Conservation (phyloP, 768 basidiomycete species). For the Hebeloma cylindrosporum region DNA sequence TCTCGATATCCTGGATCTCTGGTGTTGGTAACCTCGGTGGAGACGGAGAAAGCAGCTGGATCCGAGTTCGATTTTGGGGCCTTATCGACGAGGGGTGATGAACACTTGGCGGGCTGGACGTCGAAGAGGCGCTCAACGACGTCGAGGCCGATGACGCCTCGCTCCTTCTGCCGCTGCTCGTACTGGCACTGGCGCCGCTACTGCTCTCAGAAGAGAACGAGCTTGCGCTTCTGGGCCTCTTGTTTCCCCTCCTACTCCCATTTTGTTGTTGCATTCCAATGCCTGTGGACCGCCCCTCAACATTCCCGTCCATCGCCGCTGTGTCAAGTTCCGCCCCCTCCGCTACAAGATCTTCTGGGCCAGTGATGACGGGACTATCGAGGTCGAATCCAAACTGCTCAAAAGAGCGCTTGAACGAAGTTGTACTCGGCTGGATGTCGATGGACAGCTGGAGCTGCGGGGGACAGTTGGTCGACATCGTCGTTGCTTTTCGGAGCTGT, state of each 20-base stretch:
- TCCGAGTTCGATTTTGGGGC: constrained; percentile 5
- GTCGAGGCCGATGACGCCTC: too few relatives aligned
- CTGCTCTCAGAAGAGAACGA: constrained; percentile 38
- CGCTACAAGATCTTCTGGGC: constrained; percentile 15
- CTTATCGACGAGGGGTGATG: not conserved
- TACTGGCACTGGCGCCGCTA: constrained; percentile 38
- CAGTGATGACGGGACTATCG: constrained; percentile 37
- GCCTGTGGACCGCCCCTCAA: too few relatives aligned
- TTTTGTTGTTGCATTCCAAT: too few relatives aligned
- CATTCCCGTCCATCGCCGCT: too few relatives aligned
- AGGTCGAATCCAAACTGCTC: constrained; percentile 59
- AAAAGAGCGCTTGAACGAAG: constrained; percentile 62
- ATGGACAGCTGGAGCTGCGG: constrained; percentile 55
- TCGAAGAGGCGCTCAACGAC: too few relatives aligned
- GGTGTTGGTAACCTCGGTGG: constrained; percentile 46
- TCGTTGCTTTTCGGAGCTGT: constrained; percentile 7
- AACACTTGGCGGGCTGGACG: too few relatives aligned
- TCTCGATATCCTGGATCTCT: constrained; percentile 50
- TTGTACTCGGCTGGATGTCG: constrained; percentile 48
- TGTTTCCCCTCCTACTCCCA: too few relatives aligned
- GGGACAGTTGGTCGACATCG: constrained; percentile 45
- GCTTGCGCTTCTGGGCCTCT: constrained; percentile 56
- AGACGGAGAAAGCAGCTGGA: constrained; percentile 15
- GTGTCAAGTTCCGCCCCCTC: constrained; percentile 19
- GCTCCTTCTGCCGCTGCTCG: too few relatives aligned